phyloP scores from a whole-genome alignment of 192 early-diverging fungal species.

The Chytriomyces hyalinus region DNA sequence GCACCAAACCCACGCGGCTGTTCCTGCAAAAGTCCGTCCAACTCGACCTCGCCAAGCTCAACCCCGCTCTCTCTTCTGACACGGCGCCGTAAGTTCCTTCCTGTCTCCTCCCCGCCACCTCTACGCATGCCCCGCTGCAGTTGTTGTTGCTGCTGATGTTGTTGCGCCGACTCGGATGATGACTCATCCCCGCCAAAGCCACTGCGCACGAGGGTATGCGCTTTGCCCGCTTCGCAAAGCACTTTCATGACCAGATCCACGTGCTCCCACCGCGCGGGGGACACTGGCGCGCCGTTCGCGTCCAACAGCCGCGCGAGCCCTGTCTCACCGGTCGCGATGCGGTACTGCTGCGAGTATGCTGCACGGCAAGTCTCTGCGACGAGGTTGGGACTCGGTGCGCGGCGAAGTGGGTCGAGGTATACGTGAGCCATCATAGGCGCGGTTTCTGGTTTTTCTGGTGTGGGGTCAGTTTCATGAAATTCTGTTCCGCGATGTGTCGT shows the following conservation, averaged over 20 bases:
- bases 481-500: neutral
- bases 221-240: neutral
- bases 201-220: too few relatives aligned
- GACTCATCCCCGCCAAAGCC: too few relatives aligned
- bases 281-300: conserved; percentile 12
- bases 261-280: conserved; percentile 23
- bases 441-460: neutral
- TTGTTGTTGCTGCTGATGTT: too few relatives aligned
- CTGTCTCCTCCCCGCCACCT: too few relatives aligned
- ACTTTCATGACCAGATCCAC: conserved; percentile 22
- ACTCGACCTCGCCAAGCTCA: too few relatives aligned
- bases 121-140: too few relatives aligned
- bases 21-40: too few relatives aligned
- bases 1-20: too few relatives aligned
- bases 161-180: too few relatives aligned
- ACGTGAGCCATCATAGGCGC: neutral
- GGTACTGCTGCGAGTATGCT: neutral
- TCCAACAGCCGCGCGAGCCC: conserved; percentile 19
- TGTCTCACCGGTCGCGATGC: neutral
- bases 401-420: neutral
- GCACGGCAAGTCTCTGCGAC: neutral
- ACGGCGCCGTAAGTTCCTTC: too few relatives aligned
- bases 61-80: too few relatives aligned
- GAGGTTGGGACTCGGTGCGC: neutral
- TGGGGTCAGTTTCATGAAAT: neutral